phyloP scores from a whole-genome alignment of 345 rosid genomes.

The Populus deltoides region DNA sequence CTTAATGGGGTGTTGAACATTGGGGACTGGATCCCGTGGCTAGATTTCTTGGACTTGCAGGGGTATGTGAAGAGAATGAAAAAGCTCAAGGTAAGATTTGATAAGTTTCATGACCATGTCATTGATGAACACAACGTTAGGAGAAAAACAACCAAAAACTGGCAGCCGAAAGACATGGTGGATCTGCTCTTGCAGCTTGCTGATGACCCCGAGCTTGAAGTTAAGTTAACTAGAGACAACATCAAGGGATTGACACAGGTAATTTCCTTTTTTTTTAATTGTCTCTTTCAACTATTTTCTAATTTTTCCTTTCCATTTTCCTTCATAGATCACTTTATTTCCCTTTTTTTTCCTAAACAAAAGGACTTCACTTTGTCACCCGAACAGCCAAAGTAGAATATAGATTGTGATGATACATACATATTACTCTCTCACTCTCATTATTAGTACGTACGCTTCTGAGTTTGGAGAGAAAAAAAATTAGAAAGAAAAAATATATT shows the following conservation, averaged over 20 bases:
- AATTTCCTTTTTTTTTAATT: neutral
- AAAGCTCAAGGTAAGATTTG: conserved; percentile 46
- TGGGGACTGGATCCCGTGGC: conserved; percentile 70
- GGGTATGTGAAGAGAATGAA: conserved; percentile 67
- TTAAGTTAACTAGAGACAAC: conserved; percentile 54
- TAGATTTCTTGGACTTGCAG: conserved; percentile 54
- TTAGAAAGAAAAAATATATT: too few relatives aligned
- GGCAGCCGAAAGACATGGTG: conserved; percentile 58
- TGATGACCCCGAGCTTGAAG: conserved; percentile 56
- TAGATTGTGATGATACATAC: too few relatives aligned
- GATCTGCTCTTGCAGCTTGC: conserved; percentile 62
- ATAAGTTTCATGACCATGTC: conserved; percentile 55
- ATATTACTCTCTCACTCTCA: too few relatives aligned
- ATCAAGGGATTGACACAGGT: conserved; percentile 66
- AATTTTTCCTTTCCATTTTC: neutral
- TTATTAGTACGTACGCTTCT: too few relatives aligned
- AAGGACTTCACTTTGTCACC: too few relatives aligned
- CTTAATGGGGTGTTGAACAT: conserved; percentile 57
- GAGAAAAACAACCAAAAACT: conserved; percentile 33
- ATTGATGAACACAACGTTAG: conserved; percentile 51
- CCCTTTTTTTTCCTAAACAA: too few relatives aligned
- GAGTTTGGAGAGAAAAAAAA: too few relatives aligned
- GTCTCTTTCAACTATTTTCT: neutral
- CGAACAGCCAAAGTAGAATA: too few relatives aligned
- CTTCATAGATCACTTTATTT: too few relatives aligned